Percentiles rank a stretch among this genome's conserved stretches.
Conservation (phyloP, 345 rosid species). For the sweet orange (Citrus sinensis) region DVS_A1.0 CM039161.1:22773501-22774000, state of each 20-base stretch:
- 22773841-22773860: slow-evolving; percentile 78
- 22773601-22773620: slow-evolving; percentile 94
- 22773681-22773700: slow-evolving; percentile 88
- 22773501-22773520: not conserved
- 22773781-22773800: slow-evolving; percentile 76
- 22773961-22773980: slow-evolving; percentile 87
- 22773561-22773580: not conserved
- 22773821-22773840: slow-evolving; percentile 74
- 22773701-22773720: slow-evolving; percentile 72
- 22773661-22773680: slow-evolving; percentile 95
- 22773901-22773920: slow-evolving; percentile 81
- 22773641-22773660: slow-evolving; percentile 74
- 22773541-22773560: not conserved
- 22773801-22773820: slow-evolving; percentile 74
- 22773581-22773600: slow-evolving; percentile 73
- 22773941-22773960: slow-evolving; percentile 86
- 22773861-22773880: slow-evolving; percentile 82
- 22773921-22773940: slow-evolving; percentile 98
- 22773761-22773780: slow-evolving; percentile 87
- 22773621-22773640: slow-evolving; percentile 90
- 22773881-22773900: slow-evolving; percentile 80
- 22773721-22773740: slow-evolving; percentile 78
- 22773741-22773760: slow-evolving; percentile 68
- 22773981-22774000: slow-evolving; percentile 90
- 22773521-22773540: not conserved